A percentile compares a stretch with the other conserved stretches of the same genome.
Conservation (phyloP, 192 early-diverging fungal species). For the Gorgonomyces haynaldii region DNA sequence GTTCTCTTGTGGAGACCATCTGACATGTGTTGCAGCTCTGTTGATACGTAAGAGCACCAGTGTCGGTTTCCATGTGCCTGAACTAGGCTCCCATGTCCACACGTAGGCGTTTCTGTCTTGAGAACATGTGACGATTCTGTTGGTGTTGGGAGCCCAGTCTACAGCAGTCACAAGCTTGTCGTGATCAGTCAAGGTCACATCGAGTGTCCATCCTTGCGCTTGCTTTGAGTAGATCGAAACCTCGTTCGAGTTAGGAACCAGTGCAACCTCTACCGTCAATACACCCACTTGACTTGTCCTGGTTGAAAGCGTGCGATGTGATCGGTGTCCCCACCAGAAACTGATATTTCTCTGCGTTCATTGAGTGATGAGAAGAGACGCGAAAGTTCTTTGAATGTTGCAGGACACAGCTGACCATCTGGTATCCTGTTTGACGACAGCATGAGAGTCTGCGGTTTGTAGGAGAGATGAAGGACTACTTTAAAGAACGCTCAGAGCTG, state of each 20-base stretch:
- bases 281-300: constrained; percentile 55
- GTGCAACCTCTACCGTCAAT: constrained; percentile 57
- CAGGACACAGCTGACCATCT: too few species aligned
- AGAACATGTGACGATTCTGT: constrained; percentile 91
- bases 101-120: constrained; percentile 99
- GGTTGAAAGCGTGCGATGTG: constrained; percentile 88
- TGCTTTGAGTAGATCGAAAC: constrained; percentile 76
- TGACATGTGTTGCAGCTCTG: constrained; percentile 85
- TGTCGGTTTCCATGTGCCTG: constrained; percentile 69
- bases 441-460: constrained; percentile 46
- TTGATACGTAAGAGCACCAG: constrained; percentile 90
- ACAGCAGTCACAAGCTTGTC: constrained; percentile 90
- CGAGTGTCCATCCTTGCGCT: constrained; percentile 46
- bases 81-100: constrained; percentile 64
- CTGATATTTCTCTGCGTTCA: too few species aligned
- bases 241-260: constrained; percentile 82
- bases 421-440: constrained; percentile 7
- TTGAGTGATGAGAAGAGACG: too few species aligned
- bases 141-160: constrained; percentile 91
- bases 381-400: too few species aligned
- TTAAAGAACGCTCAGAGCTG: constrained; percentile 53
- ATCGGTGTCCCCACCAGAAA: too few species aligned
- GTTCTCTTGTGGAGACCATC: constrained; percentile 90
- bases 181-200: constrained; percentile 74
- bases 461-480: constrained; percentile 56